phyloP scores from a whole-genome alignment of 495 filamentous ascomycete species.

The Penicillium goetzii region DNA sequence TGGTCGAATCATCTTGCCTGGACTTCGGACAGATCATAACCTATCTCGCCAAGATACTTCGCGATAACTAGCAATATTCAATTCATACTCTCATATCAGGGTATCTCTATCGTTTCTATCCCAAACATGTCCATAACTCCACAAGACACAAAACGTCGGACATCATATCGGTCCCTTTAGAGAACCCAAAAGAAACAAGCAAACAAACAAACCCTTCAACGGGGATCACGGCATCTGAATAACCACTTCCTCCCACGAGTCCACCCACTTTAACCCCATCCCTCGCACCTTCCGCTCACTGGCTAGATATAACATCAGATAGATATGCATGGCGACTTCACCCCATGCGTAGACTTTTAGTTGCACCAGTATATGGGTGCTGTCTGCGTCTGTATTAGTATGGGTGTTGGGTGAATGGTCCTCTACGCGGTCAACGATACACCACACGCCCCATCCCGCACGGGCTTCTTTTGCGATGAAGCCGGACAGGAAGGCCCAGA shows the following conservation, averaged over 20 bases:
- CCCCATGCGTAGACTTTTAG: constrained; percentile 66
- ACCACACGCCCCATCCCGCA: constrained; percentile 72
- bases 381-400: not conserved
- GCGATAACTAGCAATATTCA: not conserved
- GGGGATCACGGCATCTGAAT: constrained; percentile 43
- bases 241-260: constrained; percentile 53
- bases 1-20: no score
- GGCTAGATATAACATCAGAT: constrained; percentile 65
- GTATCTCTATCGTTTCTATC: not conserved
- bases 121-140: not conserved
- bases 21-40: not conserved
- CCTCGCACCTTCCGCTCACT: constrained; percentile 59
- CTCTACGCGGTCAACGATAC: constrained; percentile 37
- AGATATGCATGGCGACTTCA: constrained; percentile 61
- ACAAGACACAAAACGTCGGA: not conserved
- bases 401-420: not conserved
- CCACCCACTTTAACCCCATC: constrained; percentile 62
- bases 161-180: no score
- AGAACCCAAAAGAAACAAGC: not conserved
- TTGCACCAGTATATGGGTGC: no score
- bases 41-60: no score
- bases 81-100: not conserved
- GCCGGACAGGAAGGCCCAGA: constrained; percentile 64
- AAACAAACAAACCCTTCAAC: not conserved
- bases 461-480: constrained; percentile 58